These are phyloP conservation scores for Teratosphaeria zuluensis DNA, from an alignment of 2,329 filamentous ascomycete genomes.

Conservation along the genomic window DNA sequence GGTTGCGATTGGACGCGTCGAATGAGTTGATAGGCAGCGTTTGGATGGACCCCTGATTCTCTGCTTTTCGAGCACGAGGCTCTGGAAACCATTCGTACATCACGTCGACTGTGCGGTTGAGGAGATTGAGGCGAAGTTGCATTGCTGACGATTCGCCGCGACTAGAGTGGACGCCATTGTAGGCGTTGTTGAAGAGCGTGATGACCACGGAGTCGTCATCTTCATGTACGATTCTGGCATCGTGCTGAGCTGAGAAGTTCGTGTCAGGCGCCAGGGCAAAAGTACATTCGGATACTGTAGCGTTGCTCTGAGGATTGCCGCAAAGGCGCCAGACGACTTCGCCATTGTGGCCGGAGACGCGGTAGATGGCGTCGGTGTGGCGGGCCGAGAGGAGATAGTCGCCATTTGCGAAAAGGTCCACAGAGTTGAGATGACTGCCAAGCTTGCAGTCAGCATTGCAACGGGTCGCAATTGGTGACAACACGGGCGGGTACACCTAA, in stretches of 20 bases:
- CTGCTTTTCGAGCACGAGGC: too few species aligned
- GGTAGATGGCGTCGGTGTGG: constrained; percentile 37
- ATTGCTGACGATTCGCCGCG: constrained; percentile 10
- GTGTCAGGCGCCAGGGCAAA: constrained; percentile 3
- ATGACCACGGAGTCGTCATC: constrained; percentile 6
- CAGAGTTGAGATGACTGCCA: constrained; percentile 40
- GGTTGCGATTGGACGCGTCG: too few species aligned
- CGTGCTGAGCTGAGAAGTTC: constrained; percentile 19
- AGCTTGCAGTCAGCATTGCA: background rate
- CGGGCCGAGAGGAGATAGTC: constrained; percentile 46
- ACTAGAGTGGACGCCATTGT: background rate
- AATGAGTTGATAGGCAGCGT: too few species aligned
- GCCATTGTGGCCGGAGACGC: constrained; percentile 38
- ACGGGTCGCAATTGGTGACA: too few species aligned
- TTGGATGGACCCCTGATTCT: too few species aligned
- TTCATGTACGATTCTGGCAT: constrained; percentile 2
- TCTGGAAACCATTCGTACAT: too few species aligned
- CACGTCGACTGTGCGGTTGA: too few species aligned
- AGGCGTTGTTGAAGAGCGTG: constrained; percentile 14
- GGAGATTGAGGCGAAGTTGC: background rate
- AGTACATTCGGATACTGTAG: constrained; percentile 6
- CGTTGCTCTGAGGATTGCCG: constrained; percentile 1
- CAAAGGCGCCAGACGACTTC: constrained; percentile 40
- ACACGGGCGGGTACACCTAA: background rate
- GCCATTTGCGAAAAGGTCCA: constrained; percentile 39